phyloP scores from a whole-genome alignment of 495 filamentous ascomycete genomes.

The Copromyces sp. region DNA sequence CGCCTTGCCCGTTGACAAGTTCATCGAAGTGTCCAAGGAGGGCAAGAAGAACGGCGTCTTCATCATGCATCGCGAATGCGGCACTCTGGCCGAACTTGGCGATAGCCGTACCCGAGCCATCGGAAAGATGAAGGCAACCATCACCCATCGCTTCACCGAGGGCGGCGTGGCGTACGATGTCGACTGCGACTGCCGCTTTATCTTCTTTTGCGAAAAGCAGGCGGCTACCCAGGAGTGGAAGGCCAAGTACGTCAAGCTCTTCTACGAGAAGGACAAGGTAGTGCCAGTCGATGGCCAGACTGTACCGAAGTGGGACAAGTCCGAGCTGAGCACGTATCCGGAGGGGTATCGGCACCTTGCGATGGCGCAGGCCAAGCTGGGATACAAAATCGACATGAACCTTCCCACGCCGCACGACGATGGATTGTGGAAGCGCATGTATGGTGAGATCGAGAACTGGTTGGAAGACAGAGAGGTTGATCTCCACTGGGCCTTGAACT shows the following conservation, averaged over 20 bases:
- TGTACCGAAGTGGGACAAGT: constrained; percentile 37
- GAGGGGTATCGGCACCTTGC: constrained; percentile 49
- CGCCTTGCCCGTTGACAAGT: constrained; percentile 40
- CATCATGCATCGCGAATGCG: constrained; percentile 59
- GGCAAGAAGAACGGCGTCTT: constrained; percentile 53
- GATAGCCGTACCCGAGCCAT: constrained; percentile 41
- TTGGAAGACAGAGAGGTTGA: constrained; percentile 27
- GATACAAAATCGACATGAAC: constrained; percentile 30
- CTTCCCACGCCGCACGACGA: constrained; percentile 28
- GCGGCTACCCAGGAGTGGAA: constrained; percentile 37
- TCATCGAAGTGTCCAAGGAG: constrained; percentile 48
- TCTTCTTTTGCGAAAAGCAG: constrained; percentile 48
- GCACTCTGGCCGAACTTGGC: constrained; percentile 49
- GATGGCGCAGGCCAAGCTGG: constrained; percentile 34
- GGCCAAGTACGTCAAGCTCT: constrained; percentile 50
- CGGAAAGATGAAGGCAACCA: constrained; percentile 62
- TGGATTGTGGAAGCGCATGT: constrained; percentile 28
- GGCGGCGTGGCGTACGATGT: constrained; percentile 44
- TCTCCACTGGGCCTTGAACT: constrained; percentile 15
- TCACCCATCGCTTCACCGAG: constrained; percentile 50
- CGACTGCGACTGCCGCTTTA: constrained; percentile 53
- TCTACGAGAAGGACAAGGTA: constrained; percentile 62
- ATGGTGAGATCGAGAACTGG: constrained; percentile 37
- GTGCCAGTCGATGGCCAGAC: constrained; percentile 45
- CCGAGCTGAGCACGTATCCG: constrained; percentile 39